These are phyloP conservation scores for Furcasterigmium sp. DNA, from an alignment of 2,329 filamentous ascomycete genomes.

Conservation along the genomic window DNA sequence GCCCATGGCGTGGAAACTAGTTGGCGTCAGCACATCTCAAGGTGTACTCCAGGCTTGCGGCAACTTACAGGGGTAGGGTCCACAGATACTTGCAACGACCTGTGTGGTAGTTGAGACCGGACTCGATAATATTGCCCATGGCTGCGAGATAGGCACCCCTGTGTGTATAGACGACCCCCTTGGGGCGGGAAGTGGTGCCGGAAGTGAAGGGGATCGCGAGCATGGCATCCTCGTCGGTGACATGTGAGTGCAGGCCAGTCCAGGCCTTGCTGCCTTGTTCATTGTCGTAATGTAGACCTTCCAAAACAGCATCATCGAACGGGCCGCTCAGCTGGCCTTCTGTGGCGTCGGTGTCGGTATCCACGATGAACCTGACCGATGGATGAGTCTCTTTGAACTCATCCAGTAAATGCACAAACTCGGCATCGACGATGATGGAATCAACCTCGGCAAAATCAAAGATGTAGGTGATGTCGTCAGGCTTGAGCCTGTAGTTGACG, in stretches of 20 bases:
- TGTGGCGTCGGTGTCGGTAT: slow-evolving; percentile 73
- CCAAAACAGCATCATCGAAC: slow-evolving; percentile 77
- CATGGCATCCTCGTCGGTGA: slow-evolving; percentile 70
- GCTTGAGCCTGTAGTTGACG: slow-evolving; percentile 61
- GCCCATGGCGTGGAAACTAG: slow-evolving; percentile 60
- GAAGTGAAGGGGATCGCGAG: slow-evolving; percentile 91
- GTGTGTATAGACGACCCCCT: slow-evolving; percentile 90
- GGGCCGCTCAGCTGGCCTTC: slow-evolving; percentile 70
- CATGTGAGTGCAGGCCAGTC: slow-evolving; percentile 67
- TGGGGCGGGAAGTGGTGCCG: slow-evolving; percentile 85
- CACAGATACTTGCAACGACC: slow-evolving; percentile 79
- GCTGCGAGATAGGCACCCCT: slow-evolving; percentile 81
- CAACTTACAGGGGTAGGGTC: slow-evolving; percentile 85
- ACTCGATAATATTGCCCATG: slow-evolving; percentile 82
- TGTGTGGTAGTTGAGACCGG: slow-evolving; percentile 66
- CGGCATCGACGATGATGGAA: slow-evolving; percentile 77
- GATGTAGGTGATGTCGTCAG: slow-evolving; percentile 85
- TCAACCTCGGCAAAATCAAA: slow-evolving; percentile 85
- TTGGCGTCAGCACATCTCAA: not conserved
- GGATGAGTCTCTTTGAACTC: slow-evolving; percentile 57
- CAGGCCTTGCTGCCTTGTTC: slow-evolving; percentile 66
- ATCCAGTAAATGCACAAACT: slow-evolving; percentile 68
- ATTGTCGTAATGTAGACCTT: slow-evolving; percentile 70
- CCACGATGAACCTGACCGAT: slow-evolving; percentile 66
- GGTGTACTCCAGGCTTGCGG: slow-evolving; percentile 14